Evolutionary conservation across 805 yeast species (phyloP).

Genomic region (Ogataea philodendri): DNA sequence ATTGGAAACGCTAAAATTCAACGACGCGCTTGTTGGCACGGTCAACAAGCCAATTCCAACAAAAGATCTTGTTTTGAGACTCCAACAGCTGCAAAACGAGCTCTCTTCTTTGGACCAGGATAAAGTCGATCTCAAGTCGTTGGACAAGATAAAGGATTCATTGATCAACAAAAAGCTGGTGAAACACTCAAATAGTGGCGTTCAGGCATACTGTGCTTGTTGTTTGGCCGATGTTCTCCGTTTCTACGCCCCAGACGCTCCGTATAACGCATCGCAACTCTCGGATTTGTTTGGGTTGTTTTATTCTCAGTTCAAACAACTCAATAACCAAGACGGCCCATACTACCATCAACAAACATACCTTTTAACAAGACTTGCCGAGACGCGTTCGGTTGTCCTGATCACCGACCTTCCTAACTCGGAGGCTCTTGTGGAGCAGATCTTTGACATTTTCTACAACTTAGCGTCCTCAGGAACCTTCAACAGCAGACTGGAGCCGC

Average conservation of each 20-base stretch:
- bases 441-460: constrained; percentile 65
- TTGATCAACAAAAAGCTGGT: constrained; percentile 59
- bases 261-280: constrained; percentile 64
- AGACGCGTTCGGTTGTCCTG: constrained; percentile 69
- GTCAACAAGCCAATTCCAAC: constrained; percentile 56
- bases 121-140: constrained; percentile 43
- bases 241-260: constrained; percentile 87
- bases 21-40: constrained; percentile 47
- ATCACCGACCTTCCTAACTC: constrained; percentile 72
- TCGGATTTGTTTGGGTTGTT: constrained; percentile 65
- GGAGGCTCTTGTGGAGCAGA: constrained; percentile 46
- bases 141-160: constrained; percentile 47
- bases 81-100: constrained; percentile 60
- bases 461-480: constrained; percentile 44
- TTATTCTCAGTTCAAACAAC: constrained; percentile 55
- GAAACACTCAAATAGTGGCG: constrained; percentile 60
- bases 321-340: constrained; percentile 52
- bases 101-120: constrained; percentile 64
- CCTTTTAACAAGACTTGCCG: constrained; percentile 65
- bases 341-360: constrained; percentile 63
- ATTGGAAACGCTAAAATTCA: constrained; percentile 16
- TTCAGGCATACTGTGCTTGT: constrained; percentile 68
- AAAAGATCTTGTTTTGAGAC: constrained; percentile 57
- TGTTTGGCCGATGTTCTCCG: constrained; percentile 74
- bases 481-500: constrained; percentile 53